A percentile compares a stretch with the other conserved stretches of the same genome.
phyloP scores from a whole-genome alignment of 139 green algal genomes.

The Auxenochlorella protothecoides region DNA sequence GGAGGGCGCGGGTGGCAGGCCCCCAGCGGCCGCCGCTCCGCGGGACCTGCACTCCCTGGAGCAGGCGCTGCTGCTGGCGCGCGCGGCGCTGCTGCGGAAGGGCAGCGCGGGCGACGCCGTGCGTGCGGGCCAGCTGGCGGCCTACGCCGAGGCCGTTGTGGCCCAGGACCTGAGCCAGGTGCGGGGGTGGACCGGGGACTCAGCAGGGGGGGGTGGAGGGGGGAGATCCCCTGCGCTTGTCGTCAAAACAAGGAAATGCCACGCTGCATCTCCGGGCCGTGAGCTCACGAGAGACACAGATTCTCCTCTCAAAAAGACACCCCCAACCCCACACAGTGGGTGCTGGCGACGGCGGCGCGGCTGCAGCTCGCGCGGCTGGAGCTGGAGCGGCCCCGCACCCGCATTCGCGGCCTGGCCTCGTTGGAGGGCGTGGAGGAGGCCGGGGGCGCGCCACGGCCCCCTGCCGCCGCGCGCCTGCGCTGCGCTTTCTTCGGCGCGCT shows the following conservation, averaged over 20 bases:
- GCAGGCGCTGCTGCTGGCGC: slow-evolving; percentile 66
- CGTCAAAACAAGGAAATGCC: neutral
- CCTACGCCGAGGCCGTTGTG: slow-evolving; percentile 70
- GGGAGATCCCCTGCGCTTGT: no score
- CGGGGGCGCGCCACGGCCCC: neutral
- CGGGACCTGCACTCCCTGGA: slow-evolving; percentile 30
- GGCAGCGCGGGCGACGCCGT: slow-evolving; percentile 40
- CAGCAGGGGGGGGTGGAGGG: neutral
- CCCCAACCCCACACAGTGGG: no score
- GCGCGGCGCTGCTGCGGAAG: slow-evolving; percentile 42
- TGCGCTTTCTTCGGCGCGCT: slow-evolving; percentile 41
- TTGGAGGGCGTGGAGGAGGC: slow-evolving; percentile 53
- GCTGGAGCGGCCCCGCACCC: slow-evolving; percentile 53
- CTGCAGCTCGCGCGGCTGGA: slow-evolving; percentile 54
- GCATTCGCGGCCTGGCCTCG: slow-evolving; percentile 58
- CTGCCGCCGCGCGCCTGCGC: slow-evolving; percentile 9
- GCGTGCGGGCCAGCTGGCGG: slow-evolving; percentile 59
- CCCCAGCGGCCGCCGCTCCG: neutral
- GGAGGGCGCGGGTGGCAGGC: slow-evolving; percentile 9
- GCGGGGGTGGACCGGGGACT: slow-evolving; percentile 12
- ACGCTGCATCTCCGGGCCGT: slow-evolving; percentile 9
- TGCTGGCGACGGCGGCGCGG: slow-evolving; percentile 23
- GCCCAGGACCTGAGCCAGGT: slow-evolving; percentile 40
- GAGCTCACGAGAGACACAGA: no score
- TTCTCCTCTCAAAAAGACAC: no score